Evolutionary conservation across 768 basidiomycete species (phyloP).

Genomic region (Chalciporus piperatus): DNA sequence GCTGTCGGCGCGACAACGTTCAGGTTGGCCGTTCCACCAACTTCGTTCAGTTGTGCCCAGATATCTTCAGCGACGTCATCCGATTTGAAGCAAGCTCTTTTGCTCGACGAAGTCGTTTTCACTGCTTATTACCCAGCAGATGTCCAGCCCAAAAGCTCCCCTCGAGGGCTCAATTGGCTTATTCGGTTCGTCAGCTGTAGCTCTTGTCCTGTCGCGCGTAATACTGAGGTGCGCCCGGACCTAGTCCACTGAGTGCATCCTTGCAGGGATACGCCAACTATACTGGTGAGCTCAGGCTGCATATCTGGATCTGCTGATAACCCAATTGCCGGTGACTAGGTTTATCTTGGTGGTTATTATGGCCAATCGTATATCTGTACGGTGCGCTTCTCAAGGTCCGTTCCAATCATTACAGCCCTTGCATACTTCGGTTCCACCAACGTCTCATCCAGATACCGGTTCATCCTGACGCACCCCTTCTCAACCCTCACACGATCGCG

Average conservation of each 20-base stretch:
- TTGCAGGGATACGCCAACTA: constrained; percentile 50
- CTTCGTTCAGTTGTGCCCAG: constrained; percentile 41
- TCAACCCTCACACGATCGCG: constrained; percentile 23
- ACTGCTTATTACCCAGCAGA: constrained; percentile 65
- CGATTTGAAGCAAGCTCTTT: constrained; percentile 41
- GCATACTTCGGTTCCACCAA: neutral
- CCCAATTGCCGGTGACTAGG: constrained; percentile 11
- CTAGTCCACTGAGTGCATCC: constrained; percentile 42
- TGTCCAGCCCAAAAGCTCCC: constrained; percentile 20
- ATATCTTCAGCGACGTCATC: constrained; percentile 26
- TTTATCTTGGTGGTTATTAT: constrained; percentile 27
- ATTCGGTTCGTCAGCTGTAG: constrained; percentile 41
- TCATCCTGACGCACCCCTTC: constrained; percentile 52
- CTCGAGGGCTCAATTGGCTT: constrained; percentile 54
- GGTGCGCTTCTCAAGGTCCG: constrained; percentile 47
- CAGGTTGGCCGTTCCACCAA: constrained; percentile 41
- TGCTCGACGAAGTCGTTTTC: constrained; percentile 61
- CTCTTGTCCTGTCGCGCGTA: neutral
- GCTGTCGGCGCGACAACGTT: constrained; percentile 62
- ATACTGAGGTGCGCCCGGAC: constrained; percentile 7
- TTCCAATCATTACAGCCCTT: neutral
- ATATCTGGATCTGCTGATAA: neutral
- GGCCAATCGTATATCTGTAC: constrained; percentile 51
- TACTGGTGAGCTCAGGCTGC: constrained; percentile 34
- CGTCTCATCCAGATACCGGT: constrained; percentile 48